A percentile compares a stretch with the other conserved stretches of the same genome.
Conservation (phyloP, 176 grass and related monocot species). For the Guadua angustifolia region DNA sequence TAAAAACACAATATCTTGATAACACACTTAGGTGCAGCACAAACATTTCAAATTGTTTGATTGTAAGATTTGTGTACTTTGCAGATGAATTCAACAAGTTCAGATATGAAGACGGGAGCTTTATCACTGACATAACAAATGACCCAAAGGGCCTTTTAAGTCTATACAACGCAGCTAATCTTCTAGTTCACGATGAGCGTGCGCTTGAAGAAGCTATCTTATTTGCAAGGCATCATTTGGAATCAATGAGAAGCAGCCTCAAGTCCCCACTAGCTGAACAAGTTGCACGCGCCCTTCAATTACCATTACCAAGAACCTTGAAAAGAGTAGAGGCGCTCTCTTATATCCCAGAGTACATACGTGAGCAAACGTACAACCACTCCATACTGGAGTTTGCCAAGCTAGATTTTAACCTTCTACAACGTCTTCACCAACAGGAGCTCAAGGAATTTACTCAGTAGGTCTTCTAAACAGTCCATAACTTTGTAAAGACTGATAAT, state of each 20-base stretch:
- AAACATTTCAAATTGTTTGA: neutral
- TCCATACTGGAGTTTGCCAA: slow-evolving; percentile 40
- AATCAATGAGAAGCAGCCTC: neutral
- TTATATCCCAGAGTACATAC: slow-evolving; percentile 13
- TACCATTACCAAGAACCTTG: slow-evolving; percentile 18
- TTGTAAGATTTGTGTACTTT: neutral
- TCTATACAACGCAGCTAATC: slow-evolving; percentile 36
- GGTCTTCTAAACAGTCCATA: neutral
- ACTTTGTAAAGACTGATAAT: neutral
- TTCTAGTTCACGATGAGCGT: neutral
- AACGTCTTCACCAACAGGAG: slow-evolving; percentile 29
- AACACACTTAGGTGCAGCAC: neutral
- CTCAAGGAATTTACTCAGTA: slow-evolving; percentile 25
- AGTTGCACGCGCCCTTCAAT: slow-evolving; percentile 9
- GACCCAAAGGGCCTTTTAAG: slow-evolving; percentile 28
- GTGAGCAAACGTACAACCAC: neutral
- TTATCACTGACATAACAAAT: neutral
- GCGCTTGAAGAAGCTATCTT: slow-evolving; percentile 4
- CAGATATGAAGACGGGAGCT: slow-evolving; percentile 9
- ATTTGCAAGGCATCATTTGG: neutral
- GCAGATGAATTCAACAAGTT: slow-evolving; percentile 44
- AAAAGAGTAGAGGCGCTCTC: neutral
- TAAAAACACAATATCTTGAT: too few relatives aligned
- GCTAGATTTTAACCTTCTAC: slow-evolving; percentile 37
- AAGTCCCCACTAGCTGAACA: slow-evolving; percentile 11